A percentile compares a stretch with the other conserved stretches of the same genome.
phyloP scores from a whole-genome alignment of 345 rosid genomes.

The Aurinia saxatilis region DNA sequence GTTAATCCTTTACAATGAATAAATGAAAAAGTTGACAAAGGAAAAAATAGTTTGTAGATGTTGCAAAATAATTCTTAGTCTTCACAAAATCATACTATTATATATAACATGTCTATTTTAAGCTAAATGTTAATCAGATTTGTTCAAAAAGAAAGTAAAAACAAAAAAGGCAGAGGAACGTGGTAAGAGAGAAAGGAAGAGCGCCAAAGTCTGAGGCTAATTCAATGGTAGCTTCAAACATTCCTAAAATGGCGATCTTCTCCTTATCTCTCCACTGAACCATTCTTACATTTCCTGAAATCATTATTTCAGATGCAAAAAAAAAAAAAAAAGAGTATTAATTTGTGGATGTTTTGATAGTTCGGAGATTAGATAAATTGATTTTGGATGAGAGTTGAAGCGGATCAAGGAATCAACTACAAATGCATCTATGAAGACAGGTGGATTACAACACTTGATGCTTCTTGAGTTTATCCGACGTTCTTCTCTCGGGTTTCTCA shows the following conservation, averaged over 20 bases:
- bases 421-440: slow-evolving; percentile 89
- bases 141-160: background rate
- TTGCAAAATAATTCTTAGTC: too few relatives aligned
- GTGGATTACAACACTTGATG: slow-evolving; percentile 49
- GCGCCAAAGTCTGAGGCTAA: slow-evolving; percentile 57
- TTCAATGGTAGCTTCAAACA: slow-evolving; percentile 37
- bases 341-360: slow-evolving; percentile 3
- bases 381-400: slow-evolving; percentile 38
- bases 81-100: too few relatives aligned
- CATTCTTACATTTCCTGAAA: slow-evolving; percentile 9
- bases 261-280: slow-evolving; percentile 20
- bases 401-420: slow-evolving; percentile 29
- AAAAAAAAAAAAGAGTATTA: too few relatives aligned
- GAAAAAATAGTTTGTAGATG: too few relatives aligned
- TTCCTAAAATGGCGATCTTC: slow-evolving; percentile 29
- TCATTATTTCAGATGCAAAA: background rate
- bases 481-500: slow-evolving; percentile 49
- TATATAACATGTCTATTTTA: slow-evolving; percentile 24
- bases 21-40: too few relatives aligned
- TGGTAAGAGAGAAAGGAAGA: slow-evolving; percentile 38
- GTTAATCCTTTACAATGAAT: too few relatives aligned
- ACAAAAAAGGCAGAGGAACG: slow-evolving; percentile 24
- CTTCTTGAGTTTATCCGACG: slow-evolving; percentile 42
- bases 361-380: background rate
- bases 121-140: slow-evolving; percentile 9